Evolutionary conservation across 2,329 filamentous ascomycete species (phyloP).

Genomic region (Fusarium sp.): DNA sequence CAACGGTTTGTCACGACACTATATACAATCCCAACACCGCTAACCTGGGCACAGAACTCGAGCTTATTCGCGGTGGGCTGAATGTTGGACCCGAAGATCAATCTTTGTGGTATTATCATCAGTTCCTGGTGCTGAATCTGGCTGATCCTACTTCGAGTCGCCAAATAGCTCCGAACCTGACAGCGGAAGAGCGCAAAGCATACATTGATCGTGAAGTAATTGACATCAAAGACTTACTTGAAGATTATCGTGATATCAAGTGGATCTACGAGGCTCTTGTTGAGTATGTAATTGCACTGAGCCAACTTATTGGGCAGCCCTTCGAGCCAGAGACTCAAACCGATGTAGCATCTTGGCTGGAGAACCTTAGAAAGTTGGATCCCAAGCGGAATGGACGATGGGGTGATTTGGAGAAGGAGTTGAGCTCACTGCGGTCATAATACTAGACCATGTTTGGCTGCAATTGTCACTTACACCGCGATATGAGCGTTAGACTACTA

Average conservation of each 20-base stretch:
- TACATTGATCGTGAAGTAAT: constrained; percentile 80
- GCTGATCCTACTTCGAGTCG: constrained; percentile 62
- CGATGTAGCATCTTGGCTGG: constrained; percentile 71
- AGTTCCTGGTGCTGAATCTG: constrained; percentile 82
- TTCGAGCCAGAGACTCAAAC: constrained; percentile 57
- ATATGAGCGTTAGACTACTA: background rate
- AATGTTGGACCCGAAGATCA: constrained; percentile 95
- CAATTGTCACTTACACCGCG: background rate
- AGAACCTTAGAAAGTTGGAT: constrained; percentile 76
- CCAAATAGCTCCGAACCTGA: constrained; percentile 75
- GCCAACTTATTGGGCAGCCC: constrained; percentile 63
- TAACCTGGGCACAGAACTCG: constrained; percentile 70
- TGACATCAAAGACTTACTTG: constrained; percentile 75
- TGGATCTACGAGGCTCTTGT: constrained; percentile 92
- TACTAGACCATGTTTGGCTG: background rate
- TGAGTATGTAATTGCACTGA: constrained; percentile 75
- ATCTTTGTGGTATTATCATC: constrained; percentile 97
- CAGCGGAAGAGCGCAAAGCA: constrained; percentile 69
- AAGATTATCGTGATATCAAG: constrained; percentile 73
- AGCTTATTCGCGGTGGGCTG: constrained; percentile 80
- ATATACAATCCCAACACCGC: background rate
- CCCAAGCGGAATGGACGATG: constrained; percentile 81
- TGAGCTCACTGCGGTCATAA: constrained; percentile 39
- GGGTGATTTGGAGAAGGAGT: constrained; percentile 73
- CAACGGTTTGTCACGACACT: constrained; percentile 64